Percentiles rank a stretch among this genome's conserved stretches.
Evolutionary conservation across 169 alveolate species (phyloP).

Genomic region (Cryptosporidium andersoni): DNA sequence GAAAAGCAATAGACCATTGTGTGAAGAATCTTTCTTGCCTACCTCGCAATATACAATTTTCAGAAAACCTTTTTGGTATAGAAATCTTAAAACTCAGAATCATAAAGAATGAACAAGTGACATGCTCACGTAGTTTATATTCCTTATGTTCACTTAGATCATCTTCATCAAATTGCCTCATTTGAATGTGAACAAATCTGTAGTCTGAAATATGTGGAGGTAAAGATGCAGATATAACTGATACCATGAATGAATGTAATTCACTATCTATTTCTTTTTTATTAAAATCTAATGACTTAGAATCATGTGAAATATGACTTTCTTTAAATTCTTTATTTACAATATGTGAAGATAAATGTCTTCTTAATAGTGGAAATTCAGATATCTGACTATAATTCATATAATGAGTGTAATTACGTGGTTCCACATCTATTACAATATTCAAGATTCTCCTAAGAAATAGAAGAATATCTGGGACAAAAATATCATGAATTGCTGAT

Average conservation of each 20-base stretch:
- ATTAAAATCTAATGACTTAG: background rate
- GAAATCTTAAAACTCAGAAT: constrained; percentile 11
- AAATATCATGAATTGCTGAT: constrained; percentile 57
- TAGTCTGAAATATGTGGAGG: background rate
- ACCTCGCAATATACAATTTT: constrained; percentile 26
- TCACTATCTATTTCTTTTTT: background rate
- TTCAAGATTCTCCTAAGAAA: constrained; percentile 46
- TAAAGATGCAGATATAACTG: constrained; percentile 1
- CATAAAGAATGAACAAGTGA: constrained; percentile 19
- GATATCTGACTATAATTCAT: constrained; percentile 3
- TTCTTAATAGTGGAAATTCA: constrained; percentile 38
- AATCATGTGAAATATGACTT: background rate
- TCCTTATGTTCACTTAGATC: constrained; percentile 15
- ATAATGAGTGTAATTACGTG: constrained; percentile 40
- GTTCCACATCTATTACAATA: constrained; percentile 67
- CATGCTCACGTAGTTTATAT: constrained; percentile 4
- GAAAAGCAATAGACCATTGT: constrained; percentile 57
- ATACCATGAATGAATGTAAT: background rate
- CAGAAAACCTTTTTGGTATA: background rate
- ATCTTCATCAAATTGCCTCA: constrained; percentile 62
- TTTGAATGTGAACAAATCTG: constrained; percentile 11
- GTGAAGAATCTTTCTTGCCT: constrained; percentile 32
- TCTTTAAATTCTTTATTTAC: background rate
- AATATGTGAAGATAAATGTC: constrained; percentile 1
- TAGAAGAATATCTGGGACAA: constrained; percentile 51